Conservation (phyloP, 176 grass and related monocot species). For the Aegilops longissima region DNA sequence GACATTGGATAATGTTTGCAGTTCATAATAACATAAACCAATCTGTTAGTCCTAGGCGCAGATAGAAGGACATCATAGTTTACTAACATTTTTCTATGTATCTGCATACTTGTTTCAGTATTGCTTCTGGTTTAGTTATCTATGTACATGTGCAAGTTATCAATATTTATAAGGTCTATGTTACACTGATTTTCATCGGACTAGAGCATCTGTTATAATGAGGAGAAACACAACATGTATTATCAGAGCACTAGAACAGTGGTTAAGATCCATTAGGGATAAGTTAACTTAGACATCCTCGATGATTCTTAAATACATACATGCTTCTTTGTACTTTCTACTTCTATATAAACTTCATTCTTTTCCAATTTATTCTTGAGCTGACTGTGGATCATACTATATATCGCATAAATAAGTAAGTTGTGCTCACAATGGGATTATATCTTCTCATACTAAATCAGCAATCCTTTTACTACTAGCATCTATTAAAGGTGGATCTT, state of each 20-base stretch:
- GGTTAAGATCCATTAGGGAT: background rate
- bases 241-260: background rate
- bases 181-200: background rate
- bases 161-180: background rate
- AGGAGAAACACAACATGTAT: background rate
- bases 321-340: background rate
- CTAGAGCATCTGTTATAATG: background rate
- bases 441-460: constrained; percentile 22
- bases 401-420: background rate
- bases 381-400: background rate
- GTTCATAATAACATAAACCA: constrained; percentile 15
- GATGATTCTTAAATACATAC: background rate
- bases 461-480: background rate
- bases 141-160: background rate
- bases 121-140: background rate
- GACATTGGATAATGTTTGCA: background rate
- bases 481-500: background rate
- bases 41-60: background rate
- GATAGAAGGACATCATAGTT: background rate
- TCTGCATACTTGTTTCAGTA: background rate
- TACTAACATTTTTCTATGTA: background rate
- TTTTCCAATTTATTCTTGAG: background rate
- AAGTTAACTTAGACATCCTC: background rate
- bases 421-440: background rate
- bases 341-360: background rate